A percentile compares a stretch with the other conserved stretches of the same genome.
phyloP scores from a whole-genome alignment of 1,284 basidiomycete species.

The Fomitiporia mediterranea region DNA sequence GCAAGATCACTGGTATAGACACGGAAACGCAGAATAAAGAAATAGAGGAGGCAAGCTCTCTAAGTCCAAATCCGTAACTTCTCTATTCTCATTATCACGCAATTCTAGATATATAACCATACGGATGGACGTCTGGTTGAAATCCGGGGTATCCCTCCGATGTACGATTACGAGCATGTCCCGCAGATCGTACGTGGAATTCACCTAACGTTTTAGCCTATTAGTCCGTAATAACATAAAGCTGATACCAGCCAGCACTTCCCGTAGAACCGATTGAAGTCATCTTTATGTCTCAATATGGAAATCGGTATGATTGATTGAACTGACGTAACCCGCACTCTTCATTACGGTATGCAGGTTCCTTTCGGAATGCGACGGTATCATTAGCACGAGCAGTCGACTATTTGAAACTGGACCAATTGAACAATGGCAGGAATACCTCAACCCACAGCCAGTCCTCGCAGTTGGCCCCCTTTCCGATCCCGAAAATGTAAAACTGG shows the following conservation, averaged over 20 bases:
- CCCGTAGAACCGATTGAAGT: not conserved
- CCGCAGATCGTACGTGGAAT: conserved; percentile 8
- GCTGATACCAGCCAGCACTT: not conserved
- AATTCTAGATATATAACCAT: not conserved
- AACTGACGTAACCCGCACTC: not conserved
- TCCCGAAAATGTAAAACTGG: not conserved
- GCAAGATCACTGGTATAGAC: not conserved
- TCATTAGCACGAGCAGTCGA: not conserved
- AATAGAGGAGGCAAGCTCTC: not conserved
- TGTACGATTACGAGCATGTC: conserved; percentile 16
- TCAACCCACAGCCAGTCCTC: not conserved
- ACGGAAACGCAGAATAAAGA: not conserved
- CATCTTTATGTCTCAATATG: not conserved
- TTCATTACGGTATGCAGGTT: not conserved
- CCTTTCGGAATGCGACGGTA: conserved; percentile 13
- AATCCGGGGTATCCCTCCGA: conserved; percentile 10
- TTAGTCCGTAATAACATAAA: not conserved
- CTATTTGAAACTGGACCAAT: conserved; percentile 8
- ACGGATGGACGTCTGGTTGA: conserved; percentile 1
- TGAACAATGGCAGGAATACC: conserved; percentile 9
- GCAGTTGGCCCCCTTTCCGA: conserved; percentile 3
- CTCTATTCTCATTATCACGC: not conserved
- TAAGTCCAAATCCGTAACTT: not conserved
- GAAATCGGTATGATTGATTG: conserved; percentile 1
- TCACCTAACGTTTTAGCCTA: not conserved